Percentiles rank a stretch among this genome's conserved stretches.
phyloP scores from a whole-genome alignment of 116 monocot species.

The Posidonia oceanica region DNA sequence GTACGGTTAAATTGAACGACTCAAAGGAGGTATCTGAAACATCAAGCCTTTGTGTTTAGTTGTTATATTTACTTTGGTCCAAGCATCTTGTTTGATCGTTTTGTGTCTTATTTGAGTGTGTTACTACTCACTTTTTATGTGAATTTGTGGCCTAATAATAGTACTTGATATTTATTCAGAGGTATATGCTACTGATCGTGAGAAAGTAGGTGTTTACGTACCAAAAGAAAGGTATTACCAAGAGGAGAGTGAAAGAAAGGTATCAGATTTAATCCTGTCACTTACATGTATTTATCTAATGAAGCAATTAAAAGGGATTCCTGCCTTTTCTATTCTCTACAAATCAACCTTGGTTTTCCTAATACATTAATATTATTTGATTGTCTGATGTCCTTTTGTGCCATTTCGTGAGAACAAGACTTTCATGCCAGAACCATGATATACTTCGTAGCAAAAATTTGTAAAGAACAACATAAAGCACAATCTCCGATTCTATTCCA shows the following conservation, averaged over 20 bases:
- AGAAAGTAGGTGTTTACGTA: conserved; percentile 89
- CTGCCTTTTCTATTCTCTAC: neutral
- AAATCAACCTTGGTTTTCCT: neutral
- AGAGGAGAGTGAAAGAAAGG: conserved; percentile 92
- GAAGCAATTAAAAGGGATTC: neutral
- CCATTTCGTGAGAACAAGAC: too few species aligned
- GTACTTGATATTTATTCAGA: too few species aligned
- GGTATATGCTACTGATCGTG: conserved; percentile 92
- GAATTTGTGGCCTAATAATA: too few species aligned
- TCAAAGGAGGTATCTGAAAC: conserved; percentile 70
- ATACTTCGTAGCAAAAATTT: too few species aligned
- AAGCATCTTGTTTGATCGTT: too few species aligned
- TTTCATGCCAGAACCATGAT: too few species aligned
- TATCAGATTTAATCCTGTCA: conserved; percentile 6
- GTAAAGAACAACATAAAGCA: too few species aligned
- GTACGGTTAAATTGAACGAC: conserved; percentile 87
- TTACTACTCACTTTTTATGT: neutral
- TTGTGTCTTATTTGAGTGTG: too few species aligned
- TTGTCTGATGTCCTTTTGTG: too few species aligned
- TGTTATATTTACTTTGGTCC: neutral
- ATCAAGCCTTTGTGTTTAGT: neutral
- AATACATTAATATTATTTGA: too few species aligned
- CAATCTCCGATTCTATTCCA: too few species aligned
- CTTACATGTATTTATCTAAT: neutral
- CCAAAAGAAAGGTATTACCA: too few species aligned